Evolutionary conservation across 768 basidiomycete genomes (phyloP).

Genomic region (Paxillus involutus): DNA sequence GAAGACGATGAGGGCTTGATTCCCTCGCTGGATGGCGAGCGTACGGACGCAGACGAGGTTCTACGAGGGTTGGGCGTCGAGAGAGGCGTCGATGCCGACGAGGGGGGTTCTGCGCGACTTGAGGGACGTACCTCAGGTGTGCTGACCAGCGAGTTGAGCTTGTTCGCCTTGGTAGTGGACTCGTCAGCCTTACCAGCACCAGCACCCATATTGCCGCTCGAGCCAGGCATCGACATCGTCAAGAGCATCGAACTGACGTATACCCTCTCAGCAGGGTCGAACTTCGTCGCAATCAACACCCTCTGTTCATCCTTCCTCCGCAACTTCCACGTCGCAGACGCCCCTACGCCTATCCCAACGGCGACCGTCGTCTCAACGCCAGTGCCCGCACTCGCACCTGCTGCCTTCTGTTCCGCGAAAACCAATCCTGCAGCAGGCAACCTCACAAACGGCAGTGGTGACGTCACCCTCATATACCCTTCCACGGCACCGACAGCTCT

Average conservation of each 20-base stretch:
- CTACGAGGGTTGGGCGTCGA: conserved; percentile 14
- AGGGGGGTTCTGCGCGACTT: conserved; percentile 10
- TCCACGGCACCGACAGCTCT: conserved; percentile 75
- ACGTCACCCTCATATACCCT: conserved; percentile 61
- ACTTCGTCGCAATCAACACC: conserved; percentile 55
- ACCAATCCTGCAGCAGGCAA: conserved; percentile 66
- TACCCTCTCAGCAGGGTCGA: conserved; percentile 46
- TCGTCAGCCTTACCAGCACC: conserved; percentile 30
- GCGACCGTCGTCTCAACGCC: conserved; percentile 14
- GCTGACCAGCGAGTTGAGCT: conserved; percentile 25
- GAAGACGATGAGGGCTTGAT: conserved; percentile 41
- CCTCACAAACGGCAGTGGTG: conserved; percentile 66
- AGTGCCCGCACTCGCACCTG: conserved; percentile 30
- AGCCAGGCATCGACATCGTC: conserved; percentile 19
- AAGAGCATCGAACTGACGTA: conserved; percentile 56
- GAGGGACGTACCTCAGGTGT: conserved; percentile 14
- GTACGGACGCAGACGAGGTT: conserved; percentile 24
- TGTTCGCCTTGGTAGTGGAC: conserved; percentile 42
- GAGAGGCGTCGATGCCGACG: conserved; percentile 23
- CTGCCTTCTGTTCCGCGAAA: conserved; percentile 47
- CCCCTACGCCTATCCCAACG: conserved; percentile 27
- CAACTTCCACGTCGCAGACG: conserved; percentile 55
- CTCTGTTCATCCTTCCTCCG: conserved; percentile 59
- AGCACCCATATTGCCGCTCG: conserved; percentile 7
- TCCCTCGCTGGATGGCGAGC: conserved; percentile 35